These are phyloP conservation scores for Trichoderma breve DNA, from an alignment of 2,329 filamentous ascomycete genomes.

Conservation along the genomic window DNA sequence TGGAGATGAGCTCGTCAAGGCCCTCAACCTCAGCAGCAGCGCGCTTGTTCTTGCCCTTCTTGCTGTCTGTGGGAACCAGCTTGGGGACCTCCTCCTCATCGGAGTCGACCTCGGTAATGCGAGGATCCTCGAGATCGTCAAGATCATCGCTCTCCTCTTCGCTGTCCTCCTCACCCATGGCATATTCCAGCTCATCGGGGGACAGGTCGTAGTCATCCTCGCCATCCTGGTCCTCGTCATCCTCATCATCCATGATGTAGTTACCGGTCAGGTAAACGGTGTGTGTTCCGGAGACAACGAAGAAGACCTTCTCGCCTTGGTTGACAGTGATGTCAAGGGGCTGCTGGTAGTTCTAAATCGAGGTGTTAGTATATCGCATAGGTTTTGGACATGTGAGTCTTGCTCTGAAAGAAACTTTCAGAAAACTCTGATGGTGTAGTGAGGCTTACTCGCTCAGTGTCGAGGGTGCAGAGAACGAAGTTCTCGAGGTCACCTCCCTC, in stretches of 20 bases:
- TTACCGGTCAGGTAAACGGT: slow-evolving; percentile 92
- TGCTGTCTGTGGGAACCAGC: slow-evolving; percentile 49
- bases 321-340: slow-evolving; percentile 87
- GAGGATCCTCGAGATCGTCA: slow-evolving; percentile 73
- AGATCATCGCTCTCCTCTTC: slow-evolving; percentile 74
- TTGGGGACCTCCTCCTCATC: slow-evolving; percentile 74
- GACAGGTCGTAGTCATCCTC: slow-evolving; percentile 79
- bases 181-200: slow-evolving; percentile 74
- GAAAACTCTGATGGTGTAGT: background rate
- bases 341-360: slow-evolving; percentile 82
- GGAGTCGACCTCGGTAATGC: slow-evolving; percentile 78
- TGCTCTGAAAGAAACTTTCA: background rate
- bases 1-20: slow-evolving; percentile 83
- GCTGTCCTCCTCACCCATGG: slow-evolving; percentile 69
- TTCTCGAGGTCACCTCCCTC: slow-evolving; percentile 73
- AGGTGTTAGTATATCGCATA: slow-evolving; percentile 29
- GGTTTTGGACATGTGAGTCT: background rate
- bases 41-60: slow-evolving; percentile 92
- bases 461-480: slow-evolving; percentile 92
- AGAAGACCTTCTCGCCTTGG: slow-evolving; percentile 87
- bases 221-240: slow-evolving; percentile 61
- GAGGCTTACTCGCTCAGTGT: slow-evolving; percentile 76
- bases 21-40: slow-evolving; percentile 70
- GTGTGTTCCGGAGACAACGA: slow-evolving; percentile 87
- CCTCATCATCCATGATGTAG: slow-evolving; percentile 75